A percentile compares a stretch with the other conserved stretches of the same genome.
These are phyloP conservation scores for Cavenderia fasciculata DNA, from an alignment of 78 protist species.

Conservation along the genomic window DNA sequence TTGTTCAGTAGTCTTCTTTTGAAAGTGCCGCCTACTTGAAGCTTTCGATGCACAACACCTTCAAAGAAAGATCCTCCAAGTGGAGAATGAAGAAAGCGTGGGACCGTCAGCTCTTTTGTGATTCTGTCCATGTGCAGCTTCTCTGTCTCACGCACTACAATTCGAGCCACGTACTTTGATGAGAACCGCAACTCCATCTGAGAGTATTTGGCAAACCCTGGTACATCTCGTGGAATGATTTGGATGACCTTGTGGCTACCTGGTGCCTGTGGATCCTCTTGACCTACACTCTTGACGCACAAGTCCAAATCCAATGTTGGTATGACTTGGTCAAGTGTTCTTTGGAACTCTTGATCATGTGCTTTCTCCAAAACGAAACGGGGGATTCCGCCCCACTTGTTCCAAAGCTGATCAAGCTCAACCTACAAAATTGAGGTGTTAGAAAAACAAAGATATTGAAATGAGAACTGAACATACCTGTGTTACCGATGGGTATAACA, in stretches of 20 bases:
- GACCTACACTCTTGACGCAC: background rate
- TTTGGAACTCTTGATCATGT: background rate
- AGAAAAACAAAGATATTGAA: too few species aligned
- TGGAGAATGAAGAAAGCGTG: slow-evolving; percentile 21
- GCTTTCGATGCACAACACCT: background rate
- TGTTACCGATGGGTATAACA: slow-evolving; percentile 2
- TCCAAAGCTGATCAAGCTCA: slow-evolving; percentile 2
- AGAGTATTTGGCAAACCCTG: background rate
- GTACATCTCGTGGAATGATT: slow-evolving; percentile 18
- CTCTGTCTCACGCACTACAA: background rate
- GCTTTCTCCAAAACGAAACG: slow-evolving; percentile 31
- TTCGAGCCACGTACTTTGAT: slow-evolving; percentile 35
- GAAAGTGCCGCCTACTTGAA: background rate
- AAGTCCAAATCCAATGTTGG: background rate
- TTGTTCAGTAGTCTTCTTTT: slow-evolving; percentile 5
- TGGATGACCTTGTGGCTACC: slow-evolving; percentile 24
- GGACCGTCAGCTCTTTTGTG: background rate
- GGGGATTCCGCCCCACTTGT: slow-evolving; percentile 45
- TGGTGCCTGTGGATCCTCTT: slow-evolving; percentile 21
- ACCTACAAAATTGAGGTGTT: background rate
- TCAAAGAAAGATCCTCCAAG: slow-evolving; percentile 42
- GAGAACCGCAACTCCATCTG: slow-evolving; percentile 13
- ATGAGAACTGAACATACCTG: background rate
- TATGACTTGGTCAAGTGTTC: background rate
- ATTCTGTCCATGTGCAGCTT: background rate